Evolutionary conservation across 352 stramenopile species (phyloP).

Genomic region (Proteromonas lacertae): DNA sequence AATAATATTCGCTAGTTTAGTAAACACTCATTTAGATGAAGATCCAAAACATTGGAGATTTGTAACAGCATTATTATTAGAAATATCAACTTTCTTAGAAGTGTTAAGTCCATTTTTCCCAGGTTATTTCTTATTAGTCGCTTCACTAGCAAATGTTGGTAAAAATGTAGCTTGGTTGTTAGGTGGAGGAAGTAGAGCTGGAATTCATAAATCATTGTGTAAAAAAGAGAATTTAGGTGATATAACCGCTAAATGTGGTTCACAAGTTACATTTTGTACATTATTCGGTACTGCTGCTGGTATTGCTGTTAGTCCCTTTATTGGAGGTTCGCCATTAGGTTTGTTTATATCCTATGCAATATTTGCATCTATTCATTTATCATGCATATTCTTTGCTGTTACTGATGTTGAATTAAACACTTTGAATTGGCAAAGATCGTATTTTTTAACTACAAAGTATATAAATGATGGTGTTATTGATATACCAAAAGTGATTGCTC

Average conservation of each 20-base stretch:
- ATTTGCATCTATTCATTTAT: too few relatives aligned
- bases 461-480: too few relatives aligned
- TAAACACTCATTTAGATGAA: slow-evolving; percentile 59
- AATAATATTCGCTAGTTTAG: slow-evolving; percentile 50
- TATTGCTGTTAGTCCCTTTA: neutral
- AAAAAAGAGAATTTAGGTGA: slow-evolving; percentile 57
- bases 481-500: too few relatives aligned
- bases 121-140: slow-evolving; percentile 43
- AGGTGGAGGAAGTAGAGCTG: slow-evolving; percentile 50
- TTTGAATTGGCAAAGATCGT: too few relatives aligned
- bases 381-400: too few relatives aligned
- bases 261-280: slow-evolving; percentile 60
- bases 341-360: too few relatives aligned
- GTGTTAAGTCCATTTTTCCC: slow-evolving; percentile 35
- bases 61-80: slow-evolving; percentile 41
- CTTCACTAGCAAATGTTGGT: slow-evolving; percentile 35
- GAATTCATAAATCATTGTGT: slow-evolving; percentile 63
- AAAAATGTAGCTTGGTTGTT: slow-evolving; percentile 85
- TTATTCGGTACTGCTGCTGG: slow-evolving; percentile 20
- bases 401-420: too few relatives aligned
- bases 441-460: too few relatives aligned
- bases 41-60: slow-evolving; percentile 70
- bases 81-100: slow-evolving; percentile 54
- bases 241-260: slow-evolving; percentile 70
- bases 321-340: too few relatives aligned